Conservation (phyloP, 2,329 filamentous ascomycete genomes). For the Xenoacremonium recifei region DNA sequence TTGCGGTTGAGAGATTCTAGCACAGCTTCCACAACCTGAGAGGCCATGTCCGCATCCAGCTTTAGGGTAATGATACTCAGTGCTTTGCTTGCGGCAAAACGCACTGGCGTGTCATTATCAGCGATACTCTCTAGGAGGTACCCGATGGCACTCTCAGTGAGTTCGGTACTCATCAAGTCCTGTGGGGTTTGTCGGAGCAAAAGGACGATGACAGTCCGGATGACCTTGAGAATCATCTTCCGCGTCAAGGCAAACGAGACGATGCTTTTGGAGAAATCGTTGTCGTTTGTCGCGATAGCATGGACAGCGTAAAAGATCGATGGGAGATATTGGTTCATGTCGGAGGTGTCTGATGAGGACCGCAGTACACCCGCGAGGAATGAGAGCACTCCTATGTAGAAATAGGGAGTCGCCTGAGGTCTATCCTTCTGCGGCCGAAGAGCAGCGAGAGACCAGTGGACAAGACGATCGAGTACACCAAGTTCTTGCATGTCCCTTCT, state of each 20-base stretch:
- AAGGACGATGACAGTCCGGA: slow-evolving; percentile 70
- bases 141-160: slow-evolving; percentile 79
- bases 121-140: slow-evolving; percentile 74
- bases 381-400: slow-evolving; percentile 74
- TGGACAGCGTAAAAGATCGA: slow-evolving; percentile 66
- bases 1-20: slow-evolving; percentile 65
- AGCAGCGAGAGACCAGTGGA: slow-evolving; percentile 67
- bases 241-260: slow-evolving; percentile 74
- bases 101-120: slow-evolving; percentile 88
- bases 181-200: slow-evolving; percentile 53
- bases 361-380: slow-evolving; percentile 74
- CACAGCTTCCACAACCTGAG: slow-evolving; percentile 84
- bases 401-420: slow-evolving; percentile 59
- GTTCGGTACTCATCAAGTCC: slow-evolving; percentile 44
- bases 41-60: slow-evolving; percentile 75
- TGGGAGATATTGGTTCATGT: slow-evolving; percentile 66
- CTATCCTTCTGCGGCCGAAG: slow-evolving; percentile 46
- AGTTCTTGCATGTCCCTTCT: slow-evolving; percentile 84
- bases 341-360: slow-evolving; percentile 68
- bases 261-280: slow-evolving; percentile 50
- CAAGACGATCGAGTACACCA: slow-evolving; percentile 65
- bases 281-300: slow-evolving; percentile 52
- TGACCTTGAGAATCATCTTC: slow-evolving; percentile 82
- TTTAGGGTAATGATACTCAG: slow-evolving; percentile 83
- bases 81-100: slow-evolving; percentile 88